Conservation (phyloP, 106 monocot species). For the Dioscorea dumetorum region DNA sequence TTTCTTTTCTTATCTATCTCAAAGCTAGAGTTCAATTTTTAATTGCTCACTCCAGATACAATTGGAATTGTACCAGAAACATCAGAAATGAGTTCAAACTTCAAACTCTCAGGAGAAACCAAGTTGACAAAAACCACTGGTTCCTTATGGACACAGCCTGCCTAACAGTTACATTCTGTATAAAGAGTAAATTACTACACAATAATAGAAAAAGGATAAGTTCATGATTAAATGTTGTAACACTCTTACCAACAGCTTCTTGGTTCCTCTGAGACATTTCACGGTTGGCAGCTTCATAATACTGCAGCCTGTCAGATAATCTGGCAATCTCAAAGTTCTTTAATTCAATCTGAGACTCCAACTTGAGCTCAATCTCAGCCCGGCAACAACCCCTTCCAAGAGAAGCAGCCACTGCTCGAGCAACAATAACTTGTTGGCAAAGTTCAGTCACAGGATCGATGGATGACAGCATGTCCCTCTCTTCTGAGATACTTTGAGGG, state of each 20-base stretch:
- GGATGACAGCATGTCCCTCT: slow-evolving; percentile 1
- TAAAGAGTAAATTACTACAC: neutral
- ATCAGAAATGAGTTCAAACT: neutral
- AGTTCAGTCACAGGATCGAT: slow-evolving; percentile 39
- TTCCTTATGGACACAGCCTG: neutral
- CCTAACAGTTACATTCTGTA: neutral
- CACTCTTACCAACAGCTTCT: slow-evolving; percentile 59
- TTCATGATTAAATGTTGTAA: neutral
- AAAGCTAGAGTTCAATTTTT: no score
- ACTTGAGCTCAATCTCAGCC: slow-evolving; percentile 45
- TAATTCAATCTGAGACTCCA: slow-evolving; percentile 38
- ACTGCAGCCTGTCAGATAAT: slow-evolving; percentile 54
- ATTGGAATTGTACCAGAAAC: neutral
- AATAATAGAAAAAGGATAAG: neutral
- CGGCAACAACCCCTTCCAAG: slow-evolving; percentile 37
- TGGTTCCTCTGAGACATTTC: slow-evolving; percentile 84
- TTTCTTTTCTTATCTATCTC: no score
- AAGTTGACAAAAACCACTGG: neutral
- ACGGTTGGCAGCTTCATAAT: slow-evolving; percentile 69
- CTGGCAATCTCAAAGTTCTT: slow-evolving; percentile 74
- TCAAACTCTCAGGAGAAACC: neutral
- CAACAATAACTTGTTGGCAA: slow-evolving; percentile 41
- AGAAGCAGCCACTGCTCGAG: slow-evolving; percentile 38
- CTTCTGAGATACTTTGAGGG: slow-evolving; percentile 12
- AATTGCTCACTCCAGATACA: neutral